Evolutionary conservation across 2,329 filamentous ascomycete species (phyloP).

Genomic region (Geosmithia putterillii): DNA sequence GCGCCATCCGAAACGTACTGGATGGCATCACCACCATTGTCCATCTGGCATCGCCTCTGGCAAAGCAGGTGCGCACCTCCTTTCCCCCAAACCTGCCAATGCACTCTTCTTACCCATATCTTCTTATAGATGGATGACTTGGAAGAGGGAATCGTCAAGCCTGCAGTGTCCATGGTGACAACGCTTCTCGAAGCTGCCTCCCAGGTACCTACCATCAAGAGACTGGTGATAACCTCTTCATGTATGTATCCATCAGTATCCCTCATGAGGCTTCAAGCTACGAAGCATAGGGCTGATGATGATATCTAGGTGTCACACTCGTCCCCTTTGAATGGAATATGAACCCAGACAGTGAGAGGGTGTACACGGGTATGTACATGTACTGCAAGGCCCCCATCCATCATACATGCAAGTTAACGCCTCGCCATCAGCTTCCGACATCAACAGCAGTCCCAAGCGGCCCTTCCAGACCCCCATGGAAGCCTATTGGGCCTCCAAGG

Average conservation of each 20-base stretch:
- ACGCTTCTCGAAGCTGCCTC: constrained; percentile 4
- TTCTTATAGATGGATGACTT: constrained; percentile 4
- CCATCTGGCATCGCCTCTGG: constrained; percentile 6
- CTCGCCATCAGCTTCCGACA: constrained; percentile 1
- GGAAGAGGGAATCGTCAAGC: constrained; percentile 3
- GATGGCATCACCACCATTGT: constrained; percentile 6
- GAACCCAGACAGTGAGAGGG: constrained; percentile 3
- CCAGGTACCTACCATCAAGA: constrained; percentile 1
- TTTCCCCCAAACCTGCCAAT: not conserved
- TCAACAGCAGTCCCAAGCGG: constrained; percentile 1
- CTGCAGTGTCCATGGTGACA: constrained; percentile 4
- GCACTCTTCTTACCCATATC: not conserved
- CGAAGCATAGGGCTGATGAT: no score
- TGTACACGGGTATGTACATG: constrained; percentile 4
- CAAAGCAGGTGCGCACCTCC: constrained; percentile 2
- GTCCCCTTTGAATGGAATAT: constrained; percentile 6
- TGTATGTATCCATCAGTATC: not conserved
- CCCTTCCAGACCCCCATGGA: constrained; percentile 4
- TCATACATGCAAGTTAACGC: not conserved
- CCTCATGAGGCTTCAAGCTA: no score
- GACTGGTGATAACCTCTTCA: constrained; percentile 8
- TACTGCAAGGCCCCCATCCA: not conserved
- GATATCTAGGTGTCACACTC: constrained; percentile 1
- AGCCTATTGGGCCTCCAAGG: constrained; percentile 7
- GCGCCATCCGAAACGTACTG: not conserved